Conservation (phyloP, 208 protist genomes). For the Acanthamoeba sp. region DNA sequence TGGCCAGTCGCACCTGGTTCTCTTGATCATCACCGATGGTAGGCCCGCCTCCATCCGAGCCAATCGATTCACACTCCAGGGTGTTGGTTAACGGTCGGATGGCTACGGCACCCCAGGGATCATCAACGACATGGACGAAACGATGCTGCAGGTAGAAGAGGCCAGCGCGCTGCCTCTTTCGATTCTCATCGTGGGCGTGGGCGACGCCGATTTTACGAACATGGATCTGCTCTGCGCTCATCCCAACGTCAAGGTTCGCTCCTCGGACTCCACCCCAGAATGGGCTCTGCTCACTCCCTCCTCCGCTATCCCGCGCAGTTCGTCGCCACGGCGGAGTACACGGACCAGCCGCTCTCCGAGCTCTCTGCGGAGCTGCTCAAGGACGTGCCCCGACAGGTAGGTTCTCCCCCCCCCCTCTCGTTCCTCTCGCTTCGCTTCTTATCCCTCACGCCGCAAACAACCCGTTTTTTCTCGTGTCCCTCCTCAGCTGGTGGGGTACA, state of each 20-base stretch:
- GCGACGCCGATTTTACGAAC: constrained; percentile 69
- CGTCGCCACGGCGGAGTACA: constrained; percentile 30
- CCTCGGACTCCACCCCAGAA: not conserved
- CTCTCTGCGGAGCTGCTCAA: not conserved
- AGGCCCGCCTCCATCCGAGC: not conserved
- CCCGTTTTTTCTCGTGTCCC: not conserved
- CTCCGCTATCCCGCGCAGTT: not conserved
- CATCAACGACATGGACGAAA: constrained; percentile 57
- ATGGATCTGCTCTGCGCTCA: constrained; percentile 76
- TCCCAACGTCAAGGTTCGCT: not conserved
- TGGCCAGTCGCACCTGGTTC: constrained; percentile 29
- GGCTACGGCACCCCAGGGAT: not conserved
- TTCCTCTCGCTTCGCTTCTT: too few relatives aligned
- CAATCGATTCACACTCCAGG: not conserved
- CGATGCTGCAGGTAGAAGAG: not conserved
- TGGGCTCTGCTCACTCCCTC: not conserved
- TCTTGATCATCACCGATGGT: constrained; percentile 59
- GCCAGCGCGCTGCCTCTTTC: constrained; percentile 53
- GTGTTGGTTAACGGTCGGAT: not conserved
- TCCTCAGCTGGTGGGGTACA: not conserved
- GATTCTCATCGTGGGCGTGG: constrained; percentile 72
- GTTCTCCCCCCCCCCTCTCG: too few relatives aligned
- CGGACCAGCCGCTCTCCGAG: not conserved
- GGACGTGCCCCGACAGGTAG: constrained; percentile 12
- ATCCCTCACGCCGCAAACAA: not conserved